Evolutionary conservation across 139 green algal genomes (phyloP), one percentile per base, ranked within the genome.

Genomic region (Pedinophyceae sp.): DNA sequence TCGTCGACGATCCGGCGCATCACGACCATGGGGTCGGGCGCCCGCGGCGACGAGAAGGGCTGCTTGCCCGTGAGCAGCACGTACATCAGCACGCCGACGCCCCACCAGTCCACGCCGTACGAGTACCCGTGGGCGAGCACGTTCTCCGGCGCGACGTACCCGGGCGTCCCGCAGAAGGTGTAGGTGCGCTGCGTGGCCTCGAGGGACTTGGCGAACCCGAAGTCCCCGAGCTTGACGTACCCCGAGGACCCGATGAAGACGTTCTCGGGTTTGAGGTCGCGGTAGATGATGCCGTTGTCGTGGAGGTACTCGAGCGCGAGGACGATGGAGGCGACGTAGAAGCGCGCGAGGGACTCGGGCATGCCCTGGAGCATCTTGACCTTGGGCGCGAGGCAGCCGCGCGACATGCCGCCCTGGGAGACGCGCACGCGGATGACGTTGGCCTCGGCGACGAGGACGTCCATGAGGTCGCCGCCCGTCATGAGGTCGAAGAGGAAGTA

Each of bases 251-350:
- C 87, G 24, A 97, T 85, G 67, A 97, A 90, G 2, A 97, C 80
- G 61, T 97, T 97, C 62, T 98, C 89, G 0, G 89, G 89, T 75
- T 98, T 95, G 24, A 97, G 74, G 60, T 97, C 89, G 3, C 89
- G 77, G 64, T 95, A 95, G 19, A 95, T 78, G 39, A 93, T 93
- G 76, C 77, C 71, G 59, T 86, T 77, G 19, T 78, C 70, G 74
- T 97, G 89, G 43, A 97, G 72, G 73, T 96, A 95, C 64, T 95
- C 87, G 40, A 96, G 75, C 30, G 87, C 80, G 19, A 93, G 68
- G 57, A 89, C 77, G 20, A 97, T 76, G 70, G 68, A 84, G 15
- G 65, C 85, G 13, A 92, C 74, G 71, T 95, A 96, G 66, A 95
- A 97, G 38, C 65, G 66, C 2, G 80, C 84, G 41, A 93, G 49